A percentile compares a stretch with the other conserved stretches of the same genome.
phyloP scores from a whole-genome alignment of 129 eudicot species.

The Mikania micrantha region DNA sequence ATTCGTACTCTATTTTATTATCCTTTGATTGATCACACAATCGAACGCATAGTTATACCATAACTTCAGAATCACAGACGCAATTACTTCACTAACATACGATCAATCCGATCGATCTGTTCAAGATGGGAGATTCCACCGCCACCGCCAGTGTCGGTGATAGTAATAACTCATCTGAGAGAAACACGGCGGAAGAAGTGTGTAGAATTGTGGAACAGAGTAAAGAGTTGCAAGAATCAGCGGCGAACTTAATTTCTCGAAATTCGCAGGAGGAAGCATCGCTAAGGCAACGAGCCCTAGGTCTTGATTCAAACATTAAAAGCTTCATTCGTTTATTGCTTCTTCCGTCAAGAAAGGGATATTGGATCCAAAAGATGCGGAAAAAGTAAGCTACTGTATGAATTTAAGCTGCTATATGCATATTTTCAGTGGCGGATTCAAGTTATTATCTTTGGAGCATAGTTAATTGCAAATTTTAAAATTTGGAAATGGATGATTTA shows the following conservation, averaged over 20 bases:
- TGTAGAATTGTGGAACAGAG: slow-evolving; percentile 30
- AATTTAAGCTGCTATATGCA: too few species aligned
- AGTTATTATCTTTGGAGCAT: too few species aligned
- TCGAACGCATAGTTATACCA: too few species aligned
- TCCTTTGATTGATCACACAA: too few species aligned
- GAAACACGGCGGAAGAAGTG: slow-evolving; percentile 33
- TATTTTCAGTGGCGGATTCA: too few species aligned
- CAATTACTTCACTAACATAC: too few species aligned
- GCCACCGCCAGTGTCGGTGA: background rate
- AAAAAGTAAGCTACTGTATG: slow-evolving; percentile 25
- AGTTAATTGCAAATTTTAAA: too few species aligned
- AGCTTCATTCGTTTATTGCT: slow-evolving; percentile 18
- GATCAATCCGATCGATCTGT: background rate
- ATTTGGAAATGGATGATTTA: too few species aligned
- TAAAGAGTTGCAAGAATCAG: slow-evolving; percentile 47
- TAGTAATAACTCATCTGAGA: background rate
- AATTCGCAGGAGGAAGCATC: slow-evolving; percentile 33
- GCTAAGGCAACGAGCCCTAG: slow-evolving; percentile 37
- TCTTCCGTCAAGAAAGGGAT: slow-evolving; percentile 22
- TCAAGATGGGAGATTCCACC: background rate
- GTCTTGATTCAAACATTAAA: slow-evolving; percentile 31
- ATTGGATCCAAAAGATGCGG: slow-evolving; percentile 27
- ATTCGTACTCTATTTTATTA: too few species aligned
- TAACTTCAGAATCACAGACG: too few species aligned
- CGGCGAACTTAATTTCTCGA: slow-evolving; percentile 26